Conservation (phyloP, 139 green algal genomes). For the Chlamydomonas eustigma region DNA sequence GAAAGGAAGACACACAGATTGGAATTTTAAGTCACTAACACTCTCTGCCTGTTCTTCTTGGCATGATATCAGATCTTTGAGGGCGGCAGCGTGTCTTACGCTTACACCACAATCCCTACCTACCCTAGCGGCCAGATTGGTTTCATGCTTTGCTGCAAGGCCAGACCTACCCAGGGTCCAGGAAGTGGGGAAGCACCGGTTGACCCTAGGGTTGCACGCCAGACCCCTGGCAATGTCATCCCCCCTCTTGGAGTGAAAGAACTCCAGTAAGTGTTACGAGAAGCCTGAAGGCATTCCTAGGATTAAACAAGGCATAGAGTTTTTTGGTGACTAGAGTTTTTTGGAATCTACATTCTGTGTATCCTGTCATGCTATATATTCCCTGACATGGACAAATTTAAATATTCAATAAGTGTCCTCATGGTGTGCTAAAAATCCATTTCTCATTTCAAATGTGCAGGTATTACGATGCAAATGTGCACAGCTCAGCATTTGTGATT, state of each 20-base stretch:
- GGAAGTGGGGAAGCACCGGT: constrained; percentile 9
- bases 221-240: constrained; percentile 12
- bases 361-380: too few relatives aligned
- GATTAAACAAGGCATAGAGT: too few relatives aligned
- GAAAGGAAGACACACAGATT: too few relatives aligned
- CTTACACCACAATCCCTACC: constrained; percentile 93
- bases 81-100: constrained; percentile 86
- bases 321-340: too few relatives aligned
- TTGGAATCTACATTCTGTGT: too few relatives aligned
- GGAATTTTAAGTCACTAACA: too few relatives aligned
- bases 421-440: too few relatives aligned
- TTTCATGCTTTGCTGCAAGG: constrained; percentile 95
- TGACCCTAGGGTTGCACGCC: constrained; percentile 48
- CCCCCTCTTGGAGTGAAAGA: background rate
- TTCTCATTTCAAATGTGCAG: too few relatives aligned
- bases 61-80: constrained; percentile 84
- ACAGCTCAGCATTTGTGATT: constrained; percentile 87
- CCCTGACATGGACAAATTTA: too few relatives aligned
- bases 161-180: constrained; percentile 5
- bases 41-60: too few relatives aligned
- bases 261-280: background rate
- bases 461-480: constrained; percentile 90
- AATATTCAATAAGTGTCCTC: too few relatives aligned
- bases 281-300: too few relatives aligned
- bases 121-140: constrained; percentile 97